Conservation (phyloP, 345 rosid genomes). For the Populus deltoides region DNA sequence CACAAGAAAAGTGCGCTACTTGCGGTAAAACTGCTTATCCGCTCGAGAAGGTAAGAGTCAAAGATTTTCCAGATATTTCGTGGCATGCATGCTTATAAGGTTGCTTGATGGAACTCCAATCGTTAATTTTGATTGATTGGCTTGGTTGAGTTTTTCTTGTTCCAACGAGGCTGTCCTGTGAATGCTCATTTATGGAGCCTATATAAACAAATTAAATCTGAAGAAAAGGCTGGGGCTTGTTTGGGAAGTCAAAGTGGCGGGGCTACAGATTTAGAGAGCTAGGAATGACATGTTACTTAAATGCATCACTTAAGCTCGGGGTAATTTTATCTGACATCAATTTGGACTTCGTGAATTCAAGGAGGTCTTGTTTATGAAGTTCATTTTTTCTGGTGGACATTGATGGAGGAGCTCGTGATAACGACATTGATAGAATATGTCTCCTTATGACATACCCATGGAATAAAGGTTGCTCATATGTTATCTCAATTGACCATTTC, state of each 20-base stretch:
- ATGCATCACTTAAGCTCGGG: neutral
- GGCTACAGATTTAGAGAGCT: neutral
- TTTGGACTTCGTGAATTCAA: neutral
- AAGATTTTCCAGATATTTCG: neutral
- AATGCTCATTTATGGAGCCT: neutral
- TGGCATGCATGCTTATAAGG: neutral
- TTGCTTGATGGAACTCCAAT: neutral
- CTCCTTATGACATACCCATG: neutral
- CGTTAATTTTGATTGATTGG: neutral
- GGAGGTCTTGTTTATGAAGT: neutral
- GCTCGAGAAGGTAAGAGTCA: constrained; percentile 73
- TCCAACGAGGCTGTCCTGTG: neutral
- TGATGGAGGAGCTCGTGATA: too few species aligned
- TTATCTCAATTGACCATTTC: neutral
- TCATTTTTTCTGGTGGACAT: neutral
- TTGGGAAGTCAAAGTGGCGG: neutral
- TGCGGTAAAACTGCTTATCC: constrained; percentile 98
- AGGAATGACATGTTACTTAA: neutral
- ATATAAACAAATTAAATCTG: neutral
- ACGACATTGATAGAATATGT: neutral
- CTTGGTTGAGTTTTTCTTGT: neutral
- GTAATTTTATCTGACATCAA: neutral
- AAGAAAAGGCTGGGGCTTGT: neutral
- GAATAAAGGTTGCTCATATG: neutral
- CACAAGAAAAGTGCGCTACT: constrained; percentile 93